Evolutionary conservation across 192 early-diverging fungal species (phyloP).

Genomic region (Entomortierella parvispora): DNA sequence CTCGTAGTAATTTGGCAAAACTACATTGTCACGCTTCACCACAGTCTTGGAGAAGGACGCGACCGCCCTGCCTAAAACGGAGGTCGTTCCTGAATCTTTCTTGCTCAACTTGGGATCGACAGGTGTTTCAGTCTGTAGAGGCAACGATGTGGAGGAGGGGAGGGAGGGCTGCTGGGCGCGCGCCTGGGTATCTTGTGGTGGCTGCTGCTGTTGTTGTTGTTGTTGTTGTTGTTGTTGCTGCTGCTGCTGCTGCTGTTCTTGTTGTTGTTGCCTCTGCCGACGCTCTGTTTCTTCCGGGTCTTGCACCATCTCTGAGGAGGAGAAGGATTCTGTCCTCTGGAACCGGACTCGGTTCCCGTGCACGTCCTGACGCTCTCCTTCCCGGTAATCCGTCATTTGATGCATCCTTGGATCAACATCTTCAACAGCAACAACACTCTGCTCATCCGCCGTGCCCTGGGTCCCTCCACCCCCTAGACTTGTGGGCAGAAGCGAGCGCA

Average conservation of each 20-base stretch:
- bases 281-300: no score
- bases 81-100: no score
- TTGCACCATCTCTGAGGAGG: no score
- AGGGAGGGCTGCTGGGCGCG: background rate
- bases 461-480: background rate
- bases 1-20: constrained; percentile 42
- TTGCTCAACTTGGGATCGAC: no score
- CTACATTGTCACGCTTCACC: constrained; percentile 13
- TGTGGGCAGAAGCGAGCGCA: constrained; percentile 15
- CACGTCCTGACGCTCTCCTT: constrained; percentile 27
- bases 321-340: background rate
- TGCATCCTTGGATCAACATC: constrained; percentile 27
- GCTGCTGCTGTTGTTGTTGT: background rate
- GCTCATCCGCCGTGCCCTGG: constrained; percentile 4
- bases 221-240: background rate
- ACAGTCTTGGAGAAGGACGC: constrained; percentile 18
- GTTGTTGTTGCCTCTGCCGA: background rate
- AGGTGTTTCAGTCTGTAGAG: no score
- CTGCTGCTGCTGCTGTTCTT: background rate
- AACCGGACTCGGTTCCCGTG: constrained; percentile 22
- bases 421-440: background rate
- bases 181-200: background rate
- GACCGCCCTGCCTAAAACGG: background rate
- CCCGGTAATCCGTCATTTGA: constrained; percentile 40
- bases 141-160: background rate